Evolutionary conservation across 371 early-diverging fungal genomes (phyloP), one percentile per base, ranked within the genome.

Genomic region (Mucor saturninus): DNA sequence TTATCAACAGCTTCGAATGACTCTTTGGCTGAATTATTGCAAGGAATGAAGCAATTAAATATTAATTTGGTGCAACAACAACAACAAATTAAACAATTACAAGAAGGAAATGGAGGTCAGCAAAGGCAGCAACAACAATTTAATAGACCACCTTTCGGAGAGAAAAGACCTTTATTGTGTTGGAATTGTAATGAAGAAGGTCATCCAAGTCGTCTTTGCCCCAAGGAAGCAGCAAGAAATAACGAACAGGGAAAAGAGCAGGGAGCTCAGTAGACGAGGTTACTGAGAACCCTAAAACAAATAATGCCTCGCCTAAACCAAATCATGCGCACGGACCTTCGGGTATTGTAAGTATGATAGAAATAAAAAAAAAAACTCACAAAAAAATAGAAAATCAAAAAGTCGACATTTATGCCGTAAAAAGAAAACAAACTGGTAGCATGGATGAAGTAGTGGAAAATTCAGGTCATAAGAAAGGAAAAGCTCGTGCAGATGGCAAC

Each of bases 261-360:
- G 28, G 59, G 59, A 14, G 50, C 6, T n/a, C 59, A 59, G 50
- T 59, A 59, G 50, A 59, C 15, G 38, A 48, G 50, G 59, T 35
- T 37, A 21, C 48, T 59, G 59, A 37, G 38, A 50, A 38, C 39
- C 59, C 7, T 5, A 37, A 28, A 59, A 9, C n/a, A 59, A 59
- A 2, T 11, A 21, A 32, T 8, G 21, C 28, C 35, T 21, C 46
- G 15, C 31, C 29, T 40, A 21, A 11, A 21, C 21, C 21, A 21
- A 21, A 21, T 21, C 21, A 21, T 21, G 21, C 21, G 21, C 21
- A 21, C 21, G 21, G 21, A 21, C 21, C 21, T 21, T 21, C 21
- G 21, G 21, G 21, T 21, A 21, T 21, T 21, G 21, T 21, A 21
- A 21, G 21, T 21, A 21, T 21, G 21, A n/a, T 35, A 26, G 31